These are phyloP conservation scores for Dryadomyces quercivorus DNA, from an alignment of 2,329 filamentous ascomycete species.

Conservation along the genomic window DNA sequence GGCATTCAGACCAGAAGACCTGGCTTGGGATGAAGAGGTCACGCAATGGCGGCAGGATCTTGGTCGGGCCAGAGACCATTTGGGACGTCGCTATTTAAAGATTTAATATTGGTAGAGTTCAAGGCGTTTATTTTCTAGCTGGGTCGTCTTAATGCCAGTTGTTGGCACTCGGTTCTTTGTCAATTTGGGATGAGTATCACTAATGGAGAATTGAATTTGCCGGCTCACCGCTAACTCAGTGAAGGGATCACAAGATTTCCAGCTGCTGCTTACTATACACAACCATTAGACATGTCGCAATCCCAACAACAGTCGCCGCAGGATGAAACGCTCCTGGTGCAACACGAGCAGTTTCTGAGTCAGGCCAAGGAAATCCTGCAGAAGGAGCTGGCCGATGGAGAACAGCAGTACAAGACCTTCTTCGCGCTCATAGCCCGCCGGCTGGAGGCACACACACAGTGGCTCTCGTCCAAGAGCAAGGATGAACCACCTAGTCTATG, in stretches of 20 bases:
- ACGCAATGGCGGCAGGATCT: background rate
- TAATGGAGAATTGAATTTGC: background rate
- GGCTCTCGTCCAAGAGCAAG: background rate
- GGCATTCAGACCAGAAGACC: slow-evolving; percentile 2
- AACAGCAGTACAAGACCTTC: background rate
- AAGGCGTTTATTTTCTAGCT: no score
- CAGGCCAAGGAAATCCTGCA: background rate
- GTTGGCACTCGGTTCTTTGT: no score
- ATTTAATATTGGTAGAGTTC: background rate
- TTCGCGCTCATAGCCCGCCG: background rate
- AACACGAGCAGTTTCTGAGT: slow-evolving; percentile 3
- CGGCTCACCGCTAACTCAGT: background rate
- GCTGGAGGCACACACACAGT: background rate
- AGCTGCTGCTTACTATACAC: no score
- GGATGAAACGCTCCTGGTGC: background rate
- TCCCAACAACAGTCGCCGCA: background rate
- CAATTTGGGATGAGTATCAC: no score
- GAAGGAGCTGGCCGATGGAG: background rate
- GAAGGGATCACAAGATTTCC: no score
- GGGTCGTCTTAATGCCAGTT: no score
- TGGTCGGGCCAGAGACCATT: slow-evolving; percentile 1
- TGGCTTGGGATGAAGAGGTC: slow-evolving; percentile 7
- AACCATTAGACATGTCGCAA: background rate
- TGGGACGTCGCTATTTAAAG: slow-evolving; percentile 4
- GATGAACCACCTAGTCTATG: background rate